Conservation (phyloP, 83 land plant species). For the Picea engelmannii region DNA sequence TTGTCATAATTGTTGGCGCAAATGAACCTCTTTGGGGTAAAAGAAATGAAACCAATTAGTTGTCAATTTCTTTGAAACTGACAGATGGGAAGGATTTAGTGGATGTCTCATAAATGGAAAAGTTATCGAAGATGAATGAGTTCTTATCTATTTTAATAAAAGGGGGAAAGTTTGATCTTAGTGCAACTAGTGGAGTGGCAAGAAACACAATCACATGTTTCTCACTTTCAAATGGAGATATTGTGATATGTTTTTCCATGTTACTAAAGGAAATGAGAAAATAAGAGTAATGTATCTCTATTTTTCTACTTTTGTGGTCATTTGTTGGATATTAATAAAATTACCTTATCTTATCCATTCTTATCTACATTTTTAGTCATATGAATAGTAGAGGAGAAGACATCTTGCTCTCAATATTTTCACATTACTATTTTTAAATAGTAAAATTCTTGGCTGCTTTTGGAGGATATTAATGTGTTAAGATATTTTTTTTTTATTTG, state of each 20-base stretch:
- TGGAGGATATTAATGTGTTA: background rate
- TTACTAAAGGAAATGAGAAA: slow-evolving; percentile 4
- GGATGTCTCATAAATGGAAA: slow-evolving; percentile 16
- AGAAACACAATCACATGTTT: slow-evolving; percentile 64
- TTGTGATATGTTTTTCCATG: slow-evolving; percentile 76
- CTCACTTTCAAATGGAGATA: slow-evolving; percentile 89
- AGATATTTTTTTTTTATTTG: no score
- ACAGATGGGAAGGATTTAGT: slow-evolving; percentile 18
- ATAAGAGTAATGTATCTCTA: slow-evolving; percentile 3
- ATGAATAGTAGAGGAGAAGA: background rate
- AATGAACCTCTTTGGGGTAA: slow-evolving; percentile 68
- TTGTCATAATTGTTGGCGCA: slow-evolving; percentile 68
- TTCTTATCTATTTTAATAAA: slow-evolving; percentile 65
- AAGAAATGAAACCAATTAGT: slow-evolving; percentile 20
- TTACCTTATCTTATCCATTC: no score
- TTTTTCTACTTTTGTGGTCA: background rate
- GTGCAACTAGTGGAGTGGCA: slow-evolving; percentile 83
- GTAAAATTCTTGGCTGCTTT: slow-evolving; percentile 2
- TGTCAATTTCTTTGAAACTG: slow-evolving; percentile 17
- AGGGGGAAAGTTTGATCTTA: slow-evolving; percentile 74
- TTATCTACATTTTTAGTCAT: no score
- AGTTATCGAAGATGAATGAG: slow-evolving; percentile 4
- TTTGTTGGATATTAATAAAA: no score
- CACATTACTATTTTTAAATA: background rate
- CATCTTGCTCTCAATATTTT: background rate